Base-by-base conservation (phyloP, 2,329 filamentous ascomycete species). In the Blastomyces percursus region DNA sequence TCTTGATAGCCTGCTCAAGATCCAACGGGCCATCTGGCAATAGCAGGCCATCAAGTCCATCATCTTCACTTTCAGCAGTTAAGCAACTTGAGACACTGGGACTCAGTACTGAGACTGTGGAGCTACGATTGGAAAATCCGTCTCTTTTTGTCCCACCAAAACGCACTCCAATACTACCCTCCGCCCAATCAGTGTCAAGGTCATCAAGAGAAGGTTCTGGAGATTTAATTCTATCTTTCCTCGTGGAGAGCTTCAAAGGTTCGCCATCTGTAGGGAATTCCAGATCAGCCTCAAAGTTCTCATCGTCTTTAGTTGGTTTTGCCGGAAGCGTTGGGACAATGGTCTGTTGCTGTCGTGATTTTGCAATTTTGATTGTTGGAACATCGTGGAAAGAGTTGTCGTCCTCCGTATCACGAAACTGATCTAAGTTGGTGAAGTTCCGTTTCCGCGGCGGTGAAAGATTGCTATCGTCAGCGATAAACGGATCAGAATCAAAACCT, bases 51-150 rank as follows among this genome's bases (percentile, higher is more conserved):
- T 94, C 90, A 64, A 97, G 83, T 7, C 89, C 88, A 74, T 96
- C 92, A 74, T 96, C 92, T 71, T 96, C 93, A 71, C 92, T 97
- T 77, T 96, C 94, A 11, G 85, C 84, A 1, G 91, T 96, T 68
- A 96, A 86, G 66, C 90, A 94, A 74, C 93, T 97, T 24, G 91
- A 90, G 62, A 96, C 84, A 73, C 92, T 97, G 16, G 94, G 93
- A 71, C 93, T 97, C 73, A 96, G 83, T 35, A 90, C 90, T 48
- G 92, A 96, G 44, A 88, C 86, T 21, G 91, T 93, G 0, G 91
- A 96, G 77, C 90, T 94, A 69, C 90, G 86, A 70, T 86, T 86
- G 58, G 90, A 92, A 50, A 85, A 85, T n/a, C 82, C 83, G 70
- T 93, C 90, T 69, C 90, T 86, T 67, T 86, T 84, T 16, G 91